A percentile compares a stretch with the other conserved stretches of the same genome.
These are phyloP conservation scores for Sporothrix pallida DNA, from an alignment of 2,329 filamentous ascomycete genomes.

Conservation along the genomic window DNA sequence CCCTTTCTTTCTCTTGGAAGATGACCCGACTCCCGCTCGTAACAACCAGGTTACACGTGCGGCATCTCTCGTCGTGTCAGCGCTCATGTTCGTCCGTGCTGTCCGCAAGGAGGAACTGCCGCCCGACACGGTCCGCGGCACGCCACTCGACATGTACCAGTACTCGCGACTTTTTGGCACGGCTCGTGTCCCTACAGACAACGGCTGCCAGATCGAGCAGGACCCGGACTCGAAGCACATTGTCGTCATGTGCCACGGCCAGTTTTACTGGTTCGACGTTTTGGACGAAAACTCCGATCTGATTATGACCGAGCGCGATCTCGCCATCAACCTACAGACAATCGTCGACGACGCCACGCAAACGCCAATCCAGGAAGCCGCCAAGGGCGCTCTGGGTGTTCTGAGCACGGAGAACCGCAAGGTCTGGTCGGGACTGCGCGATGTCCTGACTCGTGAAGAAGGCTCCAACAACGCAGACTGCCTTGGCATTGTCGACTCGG, in stretches of 20 bases:
- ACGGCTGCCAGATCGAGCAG: slow-evolving; percentile 94
- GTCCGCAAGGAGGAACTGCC: slow-evolving; percentile 91
- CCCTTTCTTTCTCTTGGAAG: slow-evolving; percentile 95
- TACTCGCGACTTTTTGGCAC: slow-evolving; percentile 95
- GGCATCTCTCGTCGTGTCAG: slow-evolving; percentile 87
- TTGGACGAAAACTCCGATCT: slow-evolving; percentile 91
- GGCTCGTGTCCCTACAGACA: slow-evolving; percentile 88
- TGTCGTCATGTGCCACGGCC: slow-evolving; percentile 89
- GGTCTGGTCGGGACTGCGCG: slow-evolving; percentile 88
- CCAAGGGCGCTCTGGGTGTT: slow-evolving; percentile 92
- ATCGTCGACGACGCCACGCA: slow-evolving; percentile 90
- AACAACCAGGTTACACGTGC: slow-evolving; percentile 97
- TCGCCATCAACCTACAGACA: slow-evolving; percentile 87
- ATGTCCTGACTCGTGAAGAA: slow-evolving; percentile 83
- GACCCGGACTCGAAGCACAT: slow-evolving; percentile 92
- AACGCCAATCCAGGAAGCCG: slow-evolving; percentile 89
- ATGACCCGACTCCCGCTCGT: slow-evolving; percentile 93
- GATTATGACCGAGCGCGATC: slow-evolving; percentile 96
- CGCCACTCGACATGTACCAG: slow-evolving; percentile 96
- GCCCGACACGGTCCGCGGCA: slow-evolving; percentile 82
- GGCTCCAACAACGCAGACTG: slow-evolving; percentile 95
- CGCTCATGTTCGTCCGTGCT: slow-evolving; percentile 88
- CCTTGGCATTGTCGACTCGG: slow-evolving; percentile 92
- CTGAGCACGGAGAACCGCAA: slow-evolving; percentile 96
- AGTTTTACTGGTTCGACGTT: slow-evolving; percentile 99